Evolutionary conservation across 179 eudicot species (phyloP).

Genomic region (Spinacia oleracea): DNA sequence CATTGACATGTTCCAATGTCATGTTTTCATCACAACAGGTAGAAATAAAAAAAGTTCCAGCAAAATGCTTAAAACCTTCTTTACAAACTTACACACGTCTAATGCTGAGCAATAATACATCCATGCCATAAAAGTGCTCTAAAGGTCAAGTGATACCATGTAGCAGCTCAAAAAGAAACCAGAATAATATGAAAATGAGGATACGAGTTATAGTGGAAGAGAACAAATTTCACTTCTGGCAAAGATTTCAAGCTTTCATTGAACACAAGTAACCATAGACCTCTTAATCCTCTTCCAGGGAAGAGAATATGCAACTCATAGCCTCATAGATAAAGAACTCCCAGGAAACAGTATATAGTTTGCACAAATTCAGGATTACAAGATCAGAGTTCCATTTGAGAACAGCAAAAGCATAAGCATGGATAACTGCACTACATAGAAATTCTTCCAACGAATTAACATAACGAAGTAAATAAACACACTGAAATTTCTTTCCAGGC

Average conservation of each 20-base stretch:
- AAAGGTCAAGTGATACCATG: background rate
- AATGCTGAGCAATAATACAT: background rate
- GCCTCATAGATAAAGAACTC: background rate
- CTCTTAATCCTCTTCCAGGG: background rate
- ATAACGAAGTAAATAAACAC: background rate
- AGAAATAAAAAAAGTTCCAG: background rate
- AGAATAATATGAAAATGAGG: background rate
- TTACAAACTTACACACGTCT: background rate
- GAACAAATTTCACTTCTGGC: background rate
- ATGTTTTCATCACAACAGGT: background rate
- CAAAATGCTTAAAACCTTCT: background rate
- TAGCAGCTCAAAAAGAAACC: background rate
- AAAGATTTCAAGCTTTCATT: background rate
- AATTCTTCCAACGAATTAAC: background rate
- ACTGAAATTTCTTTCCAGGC: background rate
- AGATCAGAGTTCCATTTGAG: background rate
- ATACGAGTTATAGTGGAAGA: background rate
- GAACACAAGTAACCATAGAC: background rate
- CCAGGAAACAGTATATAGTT: background rate
- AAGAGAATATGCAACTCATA: background rate
- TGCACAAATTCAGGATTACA: background rate
- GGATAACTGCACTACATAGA: background rate
- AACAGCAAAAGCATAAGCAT: background rate
- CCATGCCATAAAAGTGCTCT: background rate
- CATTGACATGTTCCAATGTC: background rate